Percentiles rank a stretch among this genome's conserved stretches.
Conservation (phyloP, 495 filamentous ascomycete species). For the Chaetomium cochliodes region DNA sequence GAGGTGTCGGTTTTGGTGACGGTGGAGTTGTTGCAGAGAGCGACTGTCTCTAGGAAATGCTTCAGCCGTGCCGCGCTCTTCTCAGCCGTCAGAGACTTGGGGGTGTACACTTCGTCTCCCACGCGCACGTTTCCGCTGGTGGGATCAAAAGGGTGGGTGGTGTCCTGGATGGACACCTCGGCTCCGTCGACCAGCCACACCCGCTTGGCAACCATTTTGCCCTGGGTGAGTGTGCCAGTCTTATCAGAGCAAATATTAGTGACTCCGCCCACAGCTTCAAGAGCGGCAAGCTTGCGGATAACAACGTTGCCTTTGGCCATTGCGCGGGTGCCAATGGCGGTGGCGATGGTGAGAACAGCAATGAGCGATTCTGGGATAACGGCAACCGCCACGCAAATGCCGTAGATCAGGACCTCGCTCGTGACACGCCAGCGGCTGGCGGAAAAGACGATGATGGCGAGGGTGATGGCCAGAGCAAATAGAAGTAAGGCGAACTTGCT, state of each 20-base stretch:
- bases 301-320: constrained; percentile 78
- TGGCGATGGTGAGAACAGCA: constrained; percentile 69
- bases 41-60: constrained; percentile 31
- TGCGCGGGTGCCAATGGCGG: constrained; percentile 70
- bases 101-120: constrained; percentile 15
- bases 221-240: constrained; percentile 77
- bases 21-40: constrained; percentile 50
- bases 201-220: constrained; percentile 70
- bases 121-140: constrained; percentile 31
- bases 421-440: constrained; percentile 68
- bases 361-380: constrained; percentile 71
- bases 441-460: constrained; percentile 78
- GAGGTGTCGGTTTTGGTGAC: constrained; percentile 35
- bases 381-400: constrained; percentile 68
- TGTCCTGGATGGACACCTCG: constrained; percentile 55
- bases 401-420: constrained; percentile 76
- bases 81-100: constrained; percentile 8
- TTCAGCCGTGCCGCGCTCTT: constrained; percentile 22
- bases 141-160: constrained; percentile 50
- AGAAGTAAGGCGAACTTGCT: constrained; percentile 72
- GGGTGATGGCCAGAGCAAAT: constrained; percentile 67
- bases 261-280: constrained; percentile 80
- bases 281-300: constrained; percentile 67
- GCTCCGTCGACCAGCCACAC: constrained; percentile 69
- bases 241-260: constrained; percentile 90